Percentiles rank a stretch among this genome's conserved stretches.
Evolutionary conservation across 129 eudicot genomes (phyloP).

Genomic region (Rutidosis leptorrhynchoides): DNA sequence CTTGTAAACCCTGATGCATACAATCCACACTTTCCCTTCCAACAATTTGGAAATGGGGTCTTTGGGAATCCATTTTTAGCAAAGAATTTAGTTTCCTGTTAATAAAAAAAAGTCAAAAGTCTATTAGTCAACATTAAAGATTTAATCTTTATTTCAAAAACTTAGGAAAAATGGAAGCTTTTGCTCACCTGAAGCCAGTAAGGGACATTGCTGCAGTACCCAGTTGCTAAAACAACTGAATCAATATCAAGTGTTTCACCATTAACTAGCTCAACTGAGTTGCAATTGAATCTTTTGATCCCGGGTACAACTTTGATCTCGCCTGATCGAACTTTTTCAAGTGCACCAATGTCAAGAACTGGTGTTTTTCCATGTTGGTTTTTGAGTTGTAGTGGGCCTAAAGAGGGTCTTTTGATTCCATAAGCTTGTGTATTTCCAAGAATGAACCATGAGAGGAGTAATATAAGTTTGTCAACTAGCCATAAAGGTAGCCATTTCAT

Average conservation of each 20-base stretch:
- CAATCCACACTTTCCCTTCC: conserved; percentile 88
- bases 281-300: conserved; percentile 51
- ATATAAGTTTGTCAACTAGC: conserved; percentile 58
- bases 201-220: conserved; percentile 88
- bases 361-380: conserved; percentile 78
- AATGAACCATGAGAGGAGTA: conserved; percentile 62
- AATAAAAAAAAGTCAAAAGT: conserved; percentile 20
- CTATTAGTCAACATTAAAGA: conserved; percentile 19
- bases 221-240: conserved; percentile 83
- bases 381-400: conserved; percentile 67
- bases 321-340: conserved; percentile 63
- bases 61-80: conserved; percentile 77
- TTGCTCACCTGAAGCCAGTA: conserved; percentile 85
- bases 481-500: conserved; percentile 80
- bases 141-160: conserved; percentile 2
- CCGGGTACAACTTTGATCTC: conserved; percentile 68
- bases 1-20: conserved; percentile 93
- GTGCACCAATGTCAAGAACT: conserved; percentile 80
- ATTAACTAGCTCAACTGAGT: conserved; percentile 57
- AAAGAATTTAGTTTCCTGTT: conserved; percentile 77
- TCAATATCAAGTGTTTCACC: conserved; percentile 64
- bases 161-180: conserved; percentile 22
- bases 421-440: conserved; percentile 60
- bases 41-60: conserved; percentile 70
- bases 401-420: conserved; percentile 66